A percentile compares a stretch with the other conserved stretches of the same genome.
Conservation (phyloP, 345 rosid species). For the Citrus sp. region DNA sequence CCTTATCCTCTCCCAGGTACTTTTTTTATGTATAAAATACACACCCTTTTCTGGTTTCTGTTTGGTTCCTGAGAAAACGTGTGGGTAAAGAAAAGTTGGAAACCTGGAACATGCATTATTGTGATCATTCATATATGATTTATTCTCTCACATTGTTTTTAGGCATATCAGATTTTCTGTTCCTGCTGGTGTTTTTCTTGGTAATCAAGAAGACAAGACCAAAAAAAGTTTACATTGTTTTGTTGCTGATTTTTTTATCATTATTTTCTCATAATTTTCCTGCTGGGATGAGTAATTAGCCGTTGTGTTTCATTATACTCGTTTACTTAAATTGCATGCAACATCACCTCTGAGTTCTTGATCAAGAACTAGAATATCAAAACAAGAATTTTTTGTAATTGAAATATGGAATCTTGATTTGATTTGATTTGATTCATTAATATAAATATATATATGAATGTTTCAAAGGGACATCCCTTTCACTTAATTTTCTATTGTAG, state of each 20-base stretch:
- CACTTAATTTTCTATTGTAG: too few relatives aligned
- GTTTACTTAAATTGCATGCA: background rate
- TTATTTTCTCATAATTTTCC: background rate
- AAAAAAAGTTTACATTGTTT: background rate
- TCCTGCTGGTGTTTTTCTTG: background rate
- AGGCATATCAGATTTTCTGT: background rate
- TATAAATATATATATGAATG: too few relatives aligned
- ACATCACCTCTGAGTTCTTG: background rate
- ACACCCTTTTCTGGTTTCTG: background rate
- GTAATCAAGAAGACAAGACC: background rate
- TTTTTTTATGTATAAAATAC: background rate
- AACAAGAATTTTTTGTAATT: background rate
- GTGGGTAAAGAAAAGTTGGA: background rate
- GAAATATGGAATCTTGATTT: background rate
- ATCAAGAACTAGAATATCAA: background rate
- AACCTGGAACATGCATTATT: background rate
- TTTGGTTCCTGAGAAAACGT: slow-evolving; percentile 6
- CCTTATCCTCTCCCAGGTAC: slow-evolving; percentile 25
- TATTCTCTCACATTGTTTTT: background rate
- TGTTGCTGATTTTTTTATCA: background rate
- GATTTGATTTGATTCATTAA: background rate
- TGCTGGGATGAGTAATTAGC: background rate
- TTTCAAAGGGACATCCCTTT: too few relatives aligned
- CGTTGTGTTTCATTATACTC: background rate
- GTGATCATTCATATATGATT: background rate